Base-by-base conservation (phyloP, 139 green algal species). In the Chlamydomonas urium region DNA sequence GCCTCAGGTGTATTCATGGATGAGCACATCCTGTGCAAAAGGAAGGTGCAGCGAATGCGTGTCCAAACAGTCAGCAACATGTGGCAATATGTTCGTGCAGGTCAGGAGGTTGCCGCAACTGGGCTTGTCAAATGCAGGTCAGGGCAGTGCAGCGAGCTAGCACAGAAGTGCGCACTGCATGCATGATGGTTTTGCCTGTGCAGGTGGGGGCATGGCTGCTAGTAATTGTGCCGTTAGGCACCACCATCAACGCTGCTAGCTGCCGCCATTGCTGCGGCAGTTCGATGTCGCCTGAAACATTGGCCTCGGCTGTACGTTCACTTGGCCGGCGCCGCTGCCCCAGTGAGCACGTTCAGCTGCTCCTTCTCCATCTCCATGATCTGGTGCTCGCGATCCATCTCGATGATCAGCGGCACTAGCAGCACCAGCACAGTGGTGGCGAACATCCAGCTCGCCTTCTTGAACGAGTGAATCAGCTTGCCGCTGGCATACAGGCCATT, bases 351-450 rank as follows among this genome's bases (percentile, higher is more conserved):
- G 75, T 67, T 80, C 68, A 90, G 79, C 76, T 95, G 90, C 73
- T 93, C 83, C 66, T 88, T 89, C 81, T 95, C 90, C 74, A 94
- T 75, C 2, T 94, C 89, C 14, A 88, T 57, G 66, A 97, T 76
- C 82, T 97, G 93, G 71, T 90, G 79, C 81, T 98, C 94, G 3
- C 92, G 74, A 68, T 98, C 94, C 92, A 98, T 94, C 76, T 98
- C 93, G 24, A 98, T 93, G n/a, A 98, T 97, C 6, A 98, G 79
- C 5, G 94, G 94, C 21, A 98, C 87, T 0, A 95, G 77, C 5
- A 98, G 75, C 3, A 98, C 77, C 4, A 98, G 73, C 36, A 96
- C 87, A 1, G 89, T 90, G 17, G 93, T 97, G 8, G 84, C 88
- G 0, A 86, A 73, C 26, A 97, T 94, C 94, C 94, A 98, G 33